These are phyloP conservation scores for Lachnellula subtilissima DNA, from an alignment of 2,329 filamentous ascomycete genomes.

Conservation along the genomic window DNA sequence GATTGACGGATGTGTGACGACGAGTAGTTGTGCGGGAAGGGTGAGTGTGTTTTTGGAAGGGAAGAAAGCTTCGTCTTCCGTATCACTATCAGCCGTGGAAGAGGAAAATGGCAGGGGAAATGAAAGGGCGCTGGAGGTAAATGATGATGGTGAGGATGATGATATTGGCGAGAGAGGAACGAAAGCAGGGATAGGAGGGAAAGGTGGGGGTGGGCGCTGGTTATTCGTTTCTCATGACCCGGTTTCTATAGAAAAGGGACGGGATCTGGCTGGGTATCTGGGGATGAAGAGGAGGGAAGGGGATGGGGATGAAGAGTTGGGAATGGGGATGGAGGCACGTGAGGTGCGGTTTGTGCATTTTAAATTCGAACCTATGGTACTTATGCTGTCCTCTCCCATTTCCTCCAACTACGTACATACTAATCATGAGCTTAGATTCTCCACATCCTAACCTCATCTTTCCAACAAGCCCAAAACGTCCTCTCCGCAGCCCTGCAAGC, in stretches of 20 bases:
- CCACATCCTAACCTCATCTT: slow-evolving; percentile 75
- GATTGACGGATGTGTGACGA: slow-evolving; percentile 74
- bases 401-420: not conserved
- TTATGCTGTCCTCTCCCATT: slow-evolving; percentile 24
- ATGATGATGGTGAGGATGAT: slow-evolving; percentile 3
- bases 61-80: slow-evolving; percentile 36
- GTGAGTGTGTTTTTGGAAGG: slow-evolving; percentile 88
- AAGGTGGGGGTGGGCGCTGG: slow-evolving; percentile 81
- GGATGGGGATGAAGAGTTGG: slow-evolving; percentile 7
- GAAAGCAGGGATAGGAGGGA: slow-evolving; percentile 65
- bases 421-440: slow-evolving; percentile 59
- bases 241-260: slow-evolving; percentile 35
- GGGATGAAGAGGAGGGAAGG: slow-evolving; percentile 36
- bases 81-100: not conserved
- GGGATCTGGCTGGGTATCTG: slow-evolving; percentile 32
- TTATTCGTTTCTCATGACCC: slow-evolving; percentile 83
- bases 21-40: slow-evolving; percentile 86
- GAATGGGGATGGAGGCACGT: slow-evolving; percentile 2
- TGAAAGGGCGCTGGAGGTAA: slow-evolving; percentile 12
- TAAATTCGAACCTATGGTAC: slow-evolving; percentile 93
- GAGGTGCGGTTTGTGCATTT: slow-evolving; percentile 63
- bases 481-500: slow-evolving; percentile 72
- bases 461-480: slow-evolving; percentile 67
- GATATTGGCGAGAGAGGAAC: not conserved
- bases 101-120: not conserved